These are phyloP conservation scores for Hymenochaete sp. DNA, from an alignment of 1,284 basidiomycete species.

Conservation along the genomic window DNA sequence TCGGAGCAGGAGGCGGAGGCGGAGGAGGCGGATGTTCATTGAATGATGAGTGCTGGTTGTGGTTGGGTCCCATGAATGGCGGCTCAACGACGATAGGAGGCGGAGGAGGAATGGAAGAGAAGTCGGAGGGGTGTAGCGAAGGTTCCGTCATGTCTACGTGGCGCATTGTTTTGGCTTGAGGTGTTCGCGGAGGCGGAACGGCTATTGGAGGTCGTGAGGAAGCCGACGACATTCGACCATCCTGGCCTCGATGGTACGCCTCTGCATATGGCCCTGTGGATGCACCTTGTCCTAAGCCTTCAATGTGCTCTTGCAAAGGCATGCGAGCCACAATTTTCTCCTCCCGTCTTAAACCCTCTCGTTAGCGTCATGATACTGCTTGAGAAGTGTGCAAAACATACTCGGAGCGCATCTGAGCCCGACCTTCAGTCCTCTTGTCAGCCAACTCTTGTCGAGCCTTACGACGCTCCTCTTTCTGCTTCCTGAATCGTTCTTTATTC, in stretches of 20 bases:
- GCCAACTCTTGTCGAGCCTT: slow-evolving; percentile 30
- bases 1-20: slow-evolving; percentile 18
- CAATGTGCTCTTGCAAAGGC: slow-evolving; percentile 6
- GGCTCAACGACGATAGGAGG: slow-evolving; percentile 8
- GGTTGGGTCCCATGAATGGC: no score
- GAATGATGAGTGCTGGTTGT: no score
- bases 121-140: slow-evolving; percentile 2
- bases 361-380: no score
- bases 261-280: slow-evolving; percentile 8
- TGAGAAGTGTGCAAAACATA: no score
- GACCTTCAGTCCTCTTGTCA: slow-evolving; percentile 18
- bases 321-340: slow-evolving; percentile 17
- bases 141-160: no score
- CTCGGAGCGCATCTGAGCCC: no score
- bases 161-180: no score
- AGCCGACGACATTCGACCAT: no score
- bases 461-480: slow-evolving; percentile 43
- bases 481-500: slow-evolving; percentile 59
- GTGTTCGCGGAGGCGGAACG: not conserved
- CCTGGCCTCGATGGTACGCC: not conserved
- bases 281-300: no score
- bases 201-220: not conserved
- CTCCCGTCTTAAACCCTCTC: no score
- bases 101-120: slow-evolving; percentile 7
- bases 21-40: slow-evolving; percentile 16